Evolutionary conservation across 208 protist genomes (phyloP), one percentile per base, ranked within the genome.

Genomic region (Strigomonas culicis): DNA sequence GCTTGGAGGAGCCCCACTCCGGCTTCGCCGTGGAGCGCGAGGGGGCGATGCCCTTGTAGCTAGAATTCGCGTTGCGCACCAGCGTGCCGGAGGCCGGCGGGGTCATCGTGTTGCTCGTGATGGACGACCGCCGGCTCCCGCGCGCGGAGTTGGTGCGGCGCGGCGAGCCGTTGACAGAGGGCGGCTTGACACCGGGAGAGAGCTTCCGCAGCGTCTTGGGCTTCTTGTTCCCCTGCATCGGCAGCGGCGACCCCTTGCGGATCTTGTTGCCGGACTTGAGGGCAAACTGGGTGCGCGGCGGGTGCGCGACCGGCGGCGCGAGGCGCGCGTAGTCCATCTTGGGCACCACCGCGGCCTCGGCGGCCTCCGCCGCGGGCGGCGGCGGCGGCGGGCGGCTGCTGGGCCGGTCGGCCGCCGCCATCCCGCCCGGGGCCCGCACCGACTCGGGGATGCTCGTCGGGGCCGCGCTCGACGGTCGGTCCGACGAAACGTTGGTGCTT

Each of bases 201-300:
- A 25, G 6, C 25, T 58, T 58, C 4, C 24, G 22, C 52, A 34
- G 11, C 52, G n/a, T 58, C n/a, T 13, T 66, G 15, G 24, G 17
- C n/a, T 61, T 70, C 30, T 61, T 66, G 55, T 78, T 80, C 39
- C 75, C 72, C 15, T 78, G 70, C 21, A 77, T 41, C 13, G 88
- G 88, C 34, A 90, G 74, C n/a, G 88, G 88, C 1, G 88, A 94
- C 0, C 88, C 88, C 44, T 91, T 94, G 39, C 88, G 81, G 70
- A 87, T 88, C 63, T 86, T 85, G 68, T 88, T 79, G 28, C 74
- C 85, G 17, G 88, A 91, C 8, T 79, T 78, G 25, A 94, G 78
- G 10, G 75, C 72, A 0, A 44, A 4, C 71, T 72, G 24, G 74
- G 74, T 1, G 71, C 77, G 17, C 82, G 47, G 7, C 78, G 73